Evolutionary conservation across 2,329 filamentous ascomycete species (phyloP).

Genomic region (Cladosporium sp.): DNA sequence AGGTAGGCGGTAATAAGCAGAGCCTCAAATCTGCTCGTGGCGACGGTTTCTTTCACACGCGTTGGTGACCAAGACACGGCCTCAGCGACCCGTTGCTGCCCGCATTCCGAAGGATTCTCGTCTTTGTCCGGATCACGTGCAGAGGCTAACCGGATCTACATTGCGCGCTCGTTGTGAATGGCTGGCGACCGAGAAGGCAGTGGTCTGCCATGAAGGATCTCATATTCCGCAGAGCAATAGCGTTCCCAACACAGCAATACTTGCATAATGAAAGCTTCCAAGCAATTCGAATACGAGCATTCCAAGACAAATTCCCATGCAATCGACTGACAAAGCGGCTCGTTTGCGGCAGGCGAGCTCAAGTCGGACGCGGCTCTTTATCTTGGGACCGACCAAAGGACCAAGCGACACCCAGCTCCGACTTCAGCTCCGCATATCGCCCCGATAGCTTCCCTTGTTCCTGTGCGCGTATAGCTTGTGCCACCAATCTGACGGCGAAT

Average conservation of each 20-base stretch:
- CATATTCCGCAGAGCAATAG: neutral
- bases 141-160: neutral
- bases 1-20: conserved; percentile 6
- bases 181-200: neutral
- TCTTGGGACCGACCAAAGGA: neutral
- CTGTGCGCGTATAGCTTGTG: neutral
- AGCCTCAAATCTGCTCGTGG: conserved; percentile 6
- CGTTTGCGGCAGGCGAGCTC: conserved; percentile 1
- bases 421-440: conserved; percentile 1
- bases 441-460: conserved; percentile 2
- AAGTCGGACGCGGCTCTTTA: conserved; percentile 1
- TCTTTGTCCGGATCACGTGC: neutral
- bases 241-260: neutral
- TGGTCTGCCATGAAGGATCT: neutral
- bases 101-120: conserved; percentile 7
- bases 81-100: conserved; percentile 1
- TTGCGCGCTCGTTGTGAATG: neutral
- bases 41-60: neutral
- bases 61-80: neutral
- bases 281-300: neutral
- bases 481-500: conserved; percentile 12
- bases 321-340: neutral
- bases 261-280: neutral
- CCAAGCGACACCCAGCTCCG: neutral
- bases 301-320: neutral